Evolutionary conservation across 2,329 filamentous ascomycete species (phyloP), one percentile per base, ranked within the genome.

Genomic region (Pseudogymnoascus sp.): DNA sequence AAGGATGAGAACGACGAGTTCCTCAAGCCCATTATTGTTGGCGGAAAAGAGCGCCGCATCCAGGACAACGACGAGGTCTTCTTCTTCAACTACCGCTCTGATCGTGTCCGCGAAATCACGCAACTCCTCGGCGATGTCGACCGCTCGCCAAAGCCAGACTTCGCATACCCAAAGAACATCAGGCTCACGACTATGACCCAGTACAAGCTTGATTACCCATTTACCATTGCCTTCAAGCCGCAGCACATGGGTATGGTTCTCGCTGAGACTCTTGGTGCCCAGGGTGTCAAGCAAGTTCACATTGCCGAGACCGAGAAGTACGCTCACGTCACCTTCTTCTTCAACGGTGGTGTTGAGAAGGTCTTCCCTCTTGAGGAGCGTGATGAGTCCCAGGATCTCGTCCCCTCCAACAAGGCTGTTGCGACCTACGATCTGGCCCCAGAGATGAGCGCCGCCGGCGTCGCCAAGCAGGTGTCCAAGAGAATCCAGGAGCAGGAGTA

Each of bases 41-140:
- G 91, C 68, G 94, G 93, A 70, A 84, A 91, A 70, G 90, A 96
- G 73, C 82, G 83, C 66, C 89, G 94, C 70, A 87, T 99, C 74
- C 86, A 96, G 81, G 89, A 89, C 90, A 77, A 69, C 69, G 94
- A 99, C 74, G 93, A 91, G 62, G 84, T 97, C 72, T 97, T 97
- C 85, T 97, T 97, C 86, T 99, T 99, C 90, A 99, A 99, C 86
- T 99, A 99, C 84, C 91, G 94, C 73, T 97, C 94, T 64, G 94
- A 99, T 76, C 92, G 94, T 76, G 93, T 93, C 62, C 90, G 94
- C 70, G 94, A 99, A 77, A 89, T 99, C 75, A 96, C 92, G 60
- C 94, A 97, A 79, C 84, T 99, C 50, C 81, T 99, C 63, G 94
- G 94, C 70, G 90, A 90, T 75, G 87, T 93, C 73, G 94, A 99